These are phyloP conservation scores for Macrolepiota fuliginosa DNA, from an alignment of 768 basidiomycete species.

Conservation along the genomic window DNA sequence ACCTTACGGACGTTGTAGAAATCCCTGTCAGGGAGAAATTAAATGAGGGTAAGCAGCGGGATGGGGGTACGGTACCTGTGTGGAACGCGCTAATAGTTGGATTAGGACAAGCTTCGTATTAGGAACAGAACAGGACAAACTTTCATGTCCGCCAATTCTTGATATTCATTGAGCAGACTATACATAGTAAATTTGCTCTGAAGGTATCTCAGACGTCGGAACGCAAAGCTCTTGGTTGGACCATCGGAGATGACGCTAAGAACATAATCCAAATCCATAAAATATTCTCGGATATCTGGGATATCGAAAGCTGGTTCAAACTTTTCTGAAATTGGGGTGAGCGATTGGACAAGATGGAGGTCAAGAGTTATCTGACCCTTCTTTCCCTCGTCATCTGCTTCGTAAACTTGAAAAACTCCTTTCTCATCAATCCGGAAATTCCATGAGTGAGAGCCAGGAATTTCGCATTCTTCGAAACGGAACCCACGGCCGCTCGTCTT, in stretches of 20 bases:
- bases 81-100: conserved; percentile 56
- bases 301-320: conserved; percentile 68
- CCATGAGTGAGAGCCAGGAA: conserved; percentile 67
- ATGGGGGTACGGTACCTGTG: conserved; percentile 59
- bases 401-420: conserved; percentile 89
- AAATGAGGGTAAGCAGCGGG: not conserved
- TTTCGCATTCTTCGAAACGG: conserved; percentile 64
- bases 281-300: conserved; percentile 91
- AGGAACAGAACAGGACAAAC: conserved; percentile 36
- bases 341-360: not conserved
- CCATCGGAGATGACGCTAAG: conserved; percentile 91
- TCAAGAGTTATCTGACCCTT: conserved; percentile 26
- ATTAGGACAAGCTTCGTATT: not conserved
- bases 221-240: conserved; percentile 95
- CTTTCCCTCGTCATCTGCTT: conserved; percentile 20
- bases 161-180: conserved; percentile 85
- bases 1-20: conserved; percentile 99
- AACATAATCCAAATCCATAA: conserved; percentile 91
- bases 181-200: conserved; percentile 95
- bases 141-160: conserved; percentile 97
- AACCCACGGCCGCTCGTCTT: conserved; percentile 49
- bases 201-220: conserved; percentile 86
- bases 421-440: conserved; percentile 76
- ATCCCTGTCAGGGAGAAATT: conserved; percentile 54
- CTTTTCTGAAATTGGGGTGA: conserved; percentile 16